Evolutionary conservation across 306 rosid species (phyloP).

Genomic region (Cucumis hystrix): DNA sequence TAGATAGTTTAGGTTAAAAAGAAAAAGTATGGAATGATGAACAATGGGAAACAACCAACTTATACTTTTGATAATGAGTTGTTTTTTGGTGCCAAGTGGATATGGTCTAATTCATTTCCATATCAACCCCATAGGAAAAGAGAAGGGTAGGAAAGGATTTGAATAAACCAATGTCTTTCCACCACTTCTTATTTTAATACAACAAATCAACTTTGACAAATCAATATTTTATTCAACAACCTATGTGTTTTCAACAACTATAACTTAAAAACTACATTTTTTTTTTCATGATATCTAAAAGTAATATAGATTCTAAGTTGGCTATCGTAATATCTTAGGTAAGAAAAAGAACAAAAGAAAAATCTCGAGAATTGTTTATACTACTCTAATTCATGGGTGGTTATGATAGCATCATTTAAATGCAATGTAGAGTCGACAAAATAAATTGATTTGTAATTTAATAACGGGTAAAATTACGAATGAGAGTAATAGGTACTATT

Average conservation of each 20-base stretch:
- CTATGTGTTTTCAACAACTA: neutral
- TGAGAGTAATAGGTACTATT: too few relatives aligned
- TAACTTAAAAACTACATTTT: neutral
- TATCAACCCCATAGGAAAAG: neutral
- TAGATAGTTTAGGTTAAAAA: neutral
- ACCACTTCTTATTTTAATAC: neutral
- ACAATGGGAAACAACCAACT: neutral
- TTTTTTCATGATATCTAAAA: neutral
- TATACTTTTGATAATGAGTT: neutral
- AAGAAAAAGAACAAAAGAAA: neutral
- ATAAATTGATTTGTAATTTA: too few relatives aligned
- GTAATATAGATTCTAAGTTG: neutral
- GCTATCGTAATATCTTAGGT: neutral
- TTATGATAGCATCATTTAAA: too few relatives aligned
- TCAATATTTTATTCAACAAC: neutral
- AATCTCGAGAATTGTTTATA: too few relatives aligned
- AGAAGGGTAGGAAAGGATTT: neutral
- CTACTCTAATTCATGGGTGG: too few relatives aligned
- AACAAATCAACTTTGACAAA: neutral
- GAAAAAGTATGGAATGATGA: neutral
- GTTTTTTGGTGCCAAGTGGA: neutral
- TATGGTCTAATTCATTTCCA: neutral
- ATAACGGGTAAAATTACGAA: too few relatives aligned
- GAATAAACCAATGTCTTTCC: neutral
- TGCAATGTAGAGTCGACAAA: too few relatives aligned